Conservation (phyloP, 805 yeast genomes). For the Kodamaea lidongshanica region DNA sequence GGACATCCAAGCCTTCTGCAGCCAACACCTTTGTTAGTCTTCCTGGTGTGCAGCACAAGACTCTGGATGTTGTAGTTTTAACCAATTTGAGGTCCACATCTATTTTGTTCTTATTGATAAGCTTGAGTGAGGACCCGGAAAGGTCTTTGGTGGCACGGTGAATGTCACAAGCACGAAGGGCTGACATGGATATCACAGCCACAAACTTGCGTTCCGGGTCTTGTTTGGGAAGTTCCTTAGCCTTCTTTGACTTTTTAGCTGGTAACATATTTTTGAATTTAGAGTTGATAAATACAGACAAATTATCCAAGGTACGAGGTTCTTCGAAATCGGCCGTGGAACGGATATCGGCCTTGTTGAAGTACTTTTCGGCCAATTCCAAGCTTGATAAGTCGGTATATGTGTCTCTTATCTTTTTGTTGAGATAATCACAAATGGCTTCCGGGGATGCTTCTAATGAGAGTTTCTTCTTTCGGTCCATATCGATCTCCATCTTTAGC, state of each 20-base stretch:
- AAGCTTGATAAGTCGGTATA: constrained; percentile 66
- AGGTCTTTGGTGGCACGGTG: constrained; percentile 51
- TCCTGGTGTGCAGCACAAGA: constrained; percentile 62
- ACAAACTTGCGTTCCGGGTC: constrained; percentile 37
- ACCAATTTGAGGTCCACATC: constrained; percentile 52
- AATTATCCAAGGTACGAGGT: constrained; percentile 49
- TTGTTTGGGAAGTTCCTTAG: constrained; percentile 22
- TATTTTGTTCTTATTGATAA: constrained; percentile 70
- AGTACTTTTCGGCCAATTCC: constrained; percentile 63
- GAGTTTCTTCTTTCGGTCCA: constrained; percentile 48
- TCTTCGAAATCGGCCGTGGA: constrained; percentile 55
- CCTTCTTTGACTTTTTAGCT: constrained; percentile 24
- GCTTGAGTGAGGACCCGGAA: constrained; percentile 54
- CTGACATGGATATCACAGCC: constrained; percentile 63
- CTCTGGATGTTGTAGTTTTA: constrained; percentile 38
- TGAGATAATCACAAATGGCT: constrained; percentile 61
- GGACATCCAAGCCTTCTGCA: constrained; percentile 34
- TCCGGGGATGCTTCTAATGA: constrained; percentile 49
- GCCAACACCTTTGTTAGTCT: constrained; percentile 45
- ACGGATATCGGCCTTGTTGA: constrained; percentile 50
- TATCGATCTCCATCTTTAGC: constrained; percentile 60
- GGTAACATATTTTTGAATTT: constrained; percentile 46
- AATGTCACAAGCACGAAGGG: constrained; percentile 82
- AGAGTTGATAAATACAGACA: constrained; percentile 47
- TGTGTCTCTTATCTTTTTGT: constrained; percentile 50